Evolutionary conservation across 2,329 filamentous ascomycete genomes (phyloP).

Genomic region (Scopulariopsis brevicaulis): DNA sequence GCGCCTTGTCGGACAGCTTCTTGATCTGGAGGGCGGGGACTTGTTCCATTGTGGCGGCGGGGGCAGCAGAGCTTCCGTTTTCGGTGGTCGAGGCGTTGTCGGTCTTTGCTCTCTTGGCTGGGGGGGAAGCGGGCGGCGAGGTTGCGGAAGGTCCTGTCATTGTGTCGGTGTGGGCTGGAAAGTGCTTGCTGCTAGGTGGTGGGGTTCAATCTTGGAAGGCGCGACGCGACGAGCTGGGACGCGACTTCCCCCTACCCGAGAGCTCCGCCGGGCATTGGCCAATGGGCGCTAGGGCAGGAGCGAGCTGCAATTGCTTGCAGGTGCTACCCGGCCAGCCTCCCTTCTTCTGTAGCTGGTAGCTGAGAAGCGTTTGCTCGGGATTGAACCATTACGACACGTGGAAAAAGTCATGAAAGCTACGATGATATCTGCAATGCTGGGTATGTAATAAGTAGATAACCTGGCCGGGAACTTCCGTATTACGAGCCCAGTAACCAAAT

Average conservation of each 20-base stretch:
- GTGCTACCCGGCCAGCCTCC: background rate
- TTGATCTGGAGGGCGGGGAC: slow-evolving; percentile 62
- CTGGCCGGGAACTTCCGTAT: no score
- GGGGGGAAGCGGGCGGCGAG: slow-evolving; percentile 40
- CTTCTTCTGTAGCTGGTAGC: background rate
- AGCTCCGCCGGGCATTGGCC: background rate
- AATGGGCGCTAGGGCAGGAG: background rate
- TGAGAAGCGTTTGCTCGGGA: no score
- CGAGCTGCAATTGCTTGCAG: background rate
- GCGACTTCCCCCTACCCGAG: background rate
- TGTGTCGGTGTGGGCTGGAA: background rate
- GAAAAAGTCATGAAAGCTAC: no score
- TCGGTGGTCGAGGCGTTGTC: slow-evolving; percentile 12
- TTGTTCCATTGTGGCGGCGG: slow-evolving; percentile 20
- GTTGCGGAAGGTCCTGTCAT: slow-evolving; percentile 3
- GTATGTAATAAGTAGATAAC: no score
- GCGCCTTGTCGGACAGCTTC: slow-evolving; percentile 72
- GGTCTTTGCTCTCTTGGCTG: slow-evolving; percentile 71
- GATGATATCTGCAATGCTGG: no score
- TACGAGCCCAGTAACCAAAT: background rate
- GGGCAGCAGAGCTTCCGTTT: slow-evolving; percentile 6
- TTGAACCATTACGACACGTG: no score
- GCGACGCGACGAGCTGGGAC: slow-evolving; percentile 1
- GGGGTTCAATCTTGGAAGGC: background rate
- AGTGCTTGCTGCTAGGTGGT: background rate